Conservation (phyloP, 148 eudicot genomes). For the Rhododendron henanense region DNA sequence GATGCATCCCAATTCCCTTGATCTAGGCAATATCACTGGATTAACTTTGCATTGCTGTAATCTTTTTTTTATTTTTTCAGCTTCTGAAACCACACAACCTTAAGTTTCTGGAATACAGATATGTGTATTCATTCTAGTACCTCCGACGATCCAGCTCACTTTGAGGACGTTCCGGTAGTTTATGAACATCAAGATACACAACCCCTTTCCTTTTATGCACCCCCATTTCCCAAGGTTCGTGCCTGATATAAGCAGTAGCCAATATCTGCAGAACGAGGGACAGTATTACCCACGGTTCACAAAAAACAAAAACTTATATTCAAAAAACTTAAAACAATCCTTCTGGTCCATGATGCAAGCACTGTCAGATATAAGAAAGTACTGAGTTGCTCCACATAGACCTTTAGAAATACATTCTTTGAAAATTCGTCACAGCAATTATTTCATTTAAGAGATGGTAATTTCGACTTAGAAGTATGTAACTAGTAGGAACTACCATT, state of each 20-base stretch:
- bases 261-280: slow-evolving; percentile 48
- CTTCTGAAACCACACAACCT: not conserved
- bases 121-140: slow-evolving; percentile 26
- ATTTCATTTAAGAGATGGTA: not conserved
- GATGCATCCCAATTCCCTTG: not conserved
- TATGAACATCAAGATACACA: slow-evolving; percentile 96
- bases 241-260: slow-evolving; percentile 88
- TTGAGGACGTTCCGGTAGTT: slow-evolving; percentile 85
- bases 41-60: not conserved
- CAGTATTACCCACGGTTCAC: not conserved
- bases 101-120: not conserved
- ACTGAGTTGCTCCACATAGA: not conserved
- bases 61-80: not conserved
- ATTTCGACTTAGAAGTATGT: not conserved
- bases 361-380: not conserved
- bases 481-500: not conserved
- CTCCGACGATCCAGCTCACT: slow-evolving; percentile 80
- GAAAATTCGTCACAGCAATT: not conserved
- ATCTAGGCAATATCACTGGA: not conserved
- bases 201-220: slow-evolving; percentile 96
- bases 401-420: not conserved
- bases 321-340: not conserved
- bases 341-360: not conserved
- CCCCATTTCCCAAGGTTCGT: slow-evolving; percentile 99
- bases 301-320: not conserved